phyloP scores from a whole-genome alignment of 345 rosid species.

The Syzygium jambos region DNA sequence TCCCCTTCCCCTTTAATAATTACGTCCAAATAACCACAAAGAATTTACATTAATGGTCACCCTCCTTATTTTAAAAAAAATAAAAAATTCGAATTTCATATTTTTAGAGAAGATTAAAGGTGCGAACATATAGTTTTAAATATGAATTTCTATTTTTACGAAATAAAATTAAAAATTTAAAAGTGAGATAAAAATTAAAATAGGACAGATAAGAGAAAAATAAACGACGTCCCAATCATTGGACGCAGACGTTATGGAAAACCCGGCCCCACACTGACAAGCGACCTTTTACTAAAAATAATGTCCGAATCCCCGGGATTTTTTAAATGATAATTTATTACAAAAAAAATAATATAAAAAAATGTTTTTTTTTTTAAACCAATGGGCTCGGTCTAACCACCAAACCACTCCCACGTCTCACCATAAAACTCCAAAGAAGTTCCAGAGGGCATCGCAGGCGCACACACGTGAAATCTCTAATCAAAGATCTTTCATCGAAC shows the following conservation, averaged over 20 bases:
- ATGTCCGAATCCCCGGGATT: background rate
- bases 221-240: constrained; percentile 24
- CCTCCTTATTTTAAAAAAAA: too few species aligned
- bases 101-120: too few species aligned
- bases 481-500: background rate
- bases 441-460: constrained; percentile 12
- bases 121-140: too few species aligned
- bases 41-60: too few species aligned
- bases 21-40: too few species aligned
- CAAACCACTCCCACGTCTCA: background rate
- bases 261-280: background rate
- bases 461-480: too few species aligned
- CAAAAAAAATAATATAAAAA: too few species aligned
- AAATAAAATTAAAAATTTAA: too few species aligned
- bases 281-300: background rate
- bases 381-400: constrained; percentile 17
- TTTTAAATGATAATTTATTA: too few species aligned
- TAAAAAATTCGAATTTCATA: too few species aligned
- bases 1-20: background rate
- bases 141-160: too few species aligned
- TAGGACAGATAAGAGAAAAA: too few species aligned
- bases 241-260: constrained; percentile 5
- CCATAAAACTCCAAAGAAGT: constrained; percentile 16
- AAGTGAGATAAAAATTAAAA: accelerated
- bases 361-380: background rate